Conservation (phyloP, 164 flowering plant species). For the Annona cherimola region DNA sequence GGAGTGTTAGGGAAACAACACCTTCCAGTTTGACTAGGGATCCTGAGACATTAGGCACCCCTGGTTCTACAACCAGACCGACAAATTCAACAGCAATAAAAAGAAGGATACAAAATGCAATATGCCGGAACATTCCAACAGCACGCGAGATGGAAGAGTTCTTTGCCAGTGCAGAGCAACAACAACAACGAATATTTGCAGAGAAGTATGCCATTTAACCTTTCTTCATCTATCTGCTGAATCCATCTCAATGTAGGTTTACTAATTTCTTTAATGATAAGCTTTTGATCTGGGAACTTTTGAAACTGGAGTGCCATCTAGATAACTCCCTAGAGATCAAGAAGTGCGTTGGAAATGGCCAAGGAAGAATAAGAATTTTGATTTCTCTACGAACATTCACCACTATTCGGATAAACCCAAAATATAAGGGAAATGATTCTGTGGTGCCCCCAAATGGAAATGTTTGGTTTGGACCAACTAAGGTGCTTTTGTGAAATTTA, state of each 20-base stretch:
- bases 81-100: slow-evolving; percentile 19
- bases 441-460: too few species aligned
- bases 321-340: background rate
- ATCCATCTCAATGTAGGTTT: background rate
- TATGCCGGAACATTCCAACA: slow-evolving; percentile 46
- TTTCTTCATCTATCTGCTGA: background rate
- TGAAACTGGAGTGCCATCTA: background rate
- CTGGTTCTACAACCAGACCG: slow-evolving; percentile 65
- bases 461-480: background rate
- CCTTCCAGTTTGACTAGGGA: slow-evolving; percentile 65
- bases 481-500: too few species aligned
- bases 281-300: background rate
- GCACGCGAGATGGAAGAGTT: slow-evolving; percentile 75
- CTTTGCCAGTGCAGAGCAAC: slow-evolving; percentile 62
- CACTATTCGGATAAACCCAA: too few species aligned
- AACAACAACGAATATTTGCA: slow-evolving; percentile 48
- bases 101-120: slow-evolving; percentile 25
- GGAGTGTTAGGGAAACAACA: slow-evolving; percentile 79
- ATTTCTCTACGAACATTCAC: too few species aligned
- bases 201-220: slow-evolving; percentile 45
- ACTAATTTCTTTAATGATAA: background rate
- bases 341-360: background rate
- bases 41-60: slow-evolving; percentile 40
- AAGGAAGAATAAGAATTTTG: too few species aligned
- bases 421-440: too few species aligned